Evolutionary conservation across 495 filamentous ascomycete genomes (phyloP), one percentile per base, ranked within the genome.

Genomic region (Aspergillus biplanus): DNA sequence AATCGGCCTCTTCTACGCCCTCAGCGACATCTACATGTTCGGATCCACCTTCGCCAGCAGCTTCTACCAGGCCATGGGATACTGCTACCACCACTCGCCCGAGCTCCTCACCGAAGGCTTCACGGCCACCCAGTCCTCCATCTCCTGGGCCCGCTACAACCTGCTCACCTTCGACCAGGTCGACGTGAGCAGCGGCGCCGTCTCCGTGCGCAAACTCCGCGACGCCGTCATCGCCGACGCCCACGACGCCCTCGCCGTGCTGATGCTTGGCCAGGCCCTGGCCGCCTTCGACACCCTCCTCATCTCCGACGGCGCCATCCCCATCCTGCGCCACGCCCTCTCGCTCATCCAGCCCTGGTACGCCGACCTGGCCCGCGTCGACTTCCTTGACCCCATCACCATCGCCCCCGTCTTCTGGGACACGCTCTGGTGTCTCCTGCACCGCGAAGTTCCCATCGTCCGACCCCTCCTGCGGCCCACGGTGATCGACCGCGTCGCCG

Each of bases 371-470:
- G 54, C 72, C 9, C 61, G 60, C 47, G 47, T 56, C 7, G 71
- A 70, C 0, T 59, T 68, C 47, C 68, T 77, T 58, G 70, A 77
- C 50, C 68, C 68, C 6, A 66, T 77, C 39, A 68, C 66, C 44
- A 70, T 77, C 62, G 60, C 69, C 0, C 74, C 74, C 6, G 59
- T 77, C 33, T 44, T 74, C 54, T 59, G 74, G 42, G 74, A 77
- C 50, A 75, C 70, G 15, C 66, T 77, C 13, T 70, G 72, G 33
- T 74, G 71, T 52, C 33, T 77, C 53, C 60, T 67, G 9, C 67
- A 72, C 46, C 74, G 74, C 34, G 68, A 74, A 52, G 37, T 74
- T 9, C 74, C 74, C 9, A 70, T 77, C n/a, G 66, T 75, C n/a
- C 69, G 68, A 35, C 63, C 73, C 16, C 44, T 61, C 67, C 61